These are phyloP conservation scores for Sarcomyxa edulis DNA, from an alignment of 768 basidiomycete species.

Conservation along the genomic window DNA sequence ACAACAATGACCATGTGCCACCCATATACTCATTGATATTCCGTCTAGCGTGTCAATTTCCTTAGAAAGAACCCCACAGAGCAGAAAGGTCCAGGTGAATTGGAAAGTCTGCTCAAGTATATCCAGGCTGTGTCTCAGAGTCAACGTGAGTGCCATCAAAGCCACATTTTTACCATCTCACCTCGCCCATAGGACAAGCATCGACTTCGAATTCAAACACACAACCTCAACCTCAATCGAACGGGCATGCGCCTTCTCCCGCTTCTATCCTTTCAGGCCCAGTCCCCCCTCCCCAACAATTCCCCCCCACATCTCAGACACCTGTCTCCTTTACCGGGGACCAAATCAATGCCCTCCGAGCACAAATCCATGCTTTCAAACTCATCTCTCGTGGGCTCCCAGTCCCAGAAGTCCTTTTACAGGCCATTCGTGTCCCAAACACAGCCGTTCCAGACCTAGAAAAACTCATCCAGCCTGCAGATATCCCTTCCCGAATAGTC, in stretches of 20 bases:
- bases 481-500: constrained; percentile 57
- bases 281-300: constrained; percentile 36
- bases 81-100: constrained; percentile 40
- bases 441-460: constrained; percentile 58
- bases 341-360: constrained; percentile 71
- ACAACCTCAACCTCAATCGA: constrained; percentile 25
- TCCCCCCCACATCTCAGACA: constrained; percentile 54
- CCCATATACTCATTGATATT: no score
- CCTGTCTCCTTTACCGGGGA: constrained; percentile 76
- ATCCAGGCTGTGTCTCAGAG: constrained; percentile 39
- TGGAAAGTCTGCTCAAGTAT: constrained; percentile 42
- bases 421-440: constrained; percentile 63
- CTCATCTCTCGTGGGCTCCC: constrained; percentile 60
- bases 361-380: constrained; percentile 82
- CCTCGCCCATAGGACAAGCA: not conserved
- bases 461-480: constrained; percentile 55
- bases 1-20: no score
- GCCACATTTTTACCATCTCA: constrained; percentile 3
- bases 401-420: constrained; percentile 64
- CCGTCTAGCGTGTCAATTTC: constrained; percentile 42
- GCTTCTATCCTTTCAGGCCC: constrained; percentile 44
- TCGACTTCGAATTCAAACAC: constrained; percentile 1
- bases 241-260: constrained; percentile 38
- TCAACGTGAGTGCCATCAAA: constrained; percentile 15
- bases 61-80: constrained; percentile 46